These are phyloP conservation scores for Zygnema cylindricum DNA, from an alignment of 139 green algal species.

Conservation along the genomic window DNA sequence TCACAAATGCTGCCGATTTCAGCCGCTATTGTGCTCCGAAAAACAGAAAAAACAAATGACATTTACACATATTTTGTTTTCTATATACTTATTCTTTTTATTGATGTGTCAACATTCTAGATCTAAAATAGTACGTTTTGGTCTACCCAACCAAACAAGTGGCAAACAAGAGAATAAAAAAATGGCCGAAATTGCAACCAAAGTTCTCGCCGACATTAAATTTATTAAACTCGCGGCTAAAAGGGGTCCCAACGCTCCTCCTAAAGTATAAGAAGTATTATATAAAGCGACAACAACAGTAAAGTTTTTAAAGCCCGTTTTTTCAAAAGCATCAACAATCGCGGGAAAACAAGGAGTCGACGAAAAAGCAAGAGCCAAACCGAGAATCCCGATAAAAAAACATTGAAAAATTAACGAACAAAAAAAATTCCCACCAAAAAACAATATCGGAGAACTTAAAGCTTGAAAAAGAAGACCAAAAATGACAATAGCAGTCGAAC, in stretches of 20 bases:
- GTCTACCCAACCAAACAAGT: neutral
- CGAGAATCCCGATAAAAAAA: neutral
- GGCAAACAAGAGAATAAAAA: neutral
- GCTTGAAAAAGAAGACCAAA: neutral
- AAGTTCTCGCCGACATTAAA: neutral
- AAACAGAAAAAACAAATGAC: too few species aligned
- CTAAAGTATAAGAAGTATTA: neutral
- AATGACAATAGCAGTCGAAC: neutral
- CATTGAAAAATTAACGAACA: neutral
- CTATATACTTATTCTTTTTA: too few species aligned
- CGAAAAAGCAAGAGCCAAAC: neutral
- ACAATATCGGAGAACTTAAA: neutral
- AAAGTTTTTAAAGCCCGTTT: neutral
- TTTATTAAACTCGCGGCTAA: neutral
- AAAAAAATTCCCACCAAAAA: neutral
- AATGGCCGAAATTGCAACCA: neutral
- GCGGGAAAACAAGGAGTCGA: neutral
- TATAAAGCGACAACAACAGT: neutral
- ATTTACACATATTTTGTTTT: too few species aligned
- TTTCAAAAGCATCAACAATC: neutral
- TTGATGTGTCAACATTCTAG: neutral
- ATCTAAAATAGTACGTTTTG: neutral
- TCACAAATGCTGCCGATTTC: too few species aligned
- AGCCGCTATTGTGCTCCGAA: too few species aligned
- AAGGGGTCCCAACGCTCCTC: neutral